Evolutionary conservation across 2,329 filamentous ascomycete species (phyloP), one percentile per base, ranked within the genome.

Genomic region (Ambrosiella cleistominuta): DNA sequence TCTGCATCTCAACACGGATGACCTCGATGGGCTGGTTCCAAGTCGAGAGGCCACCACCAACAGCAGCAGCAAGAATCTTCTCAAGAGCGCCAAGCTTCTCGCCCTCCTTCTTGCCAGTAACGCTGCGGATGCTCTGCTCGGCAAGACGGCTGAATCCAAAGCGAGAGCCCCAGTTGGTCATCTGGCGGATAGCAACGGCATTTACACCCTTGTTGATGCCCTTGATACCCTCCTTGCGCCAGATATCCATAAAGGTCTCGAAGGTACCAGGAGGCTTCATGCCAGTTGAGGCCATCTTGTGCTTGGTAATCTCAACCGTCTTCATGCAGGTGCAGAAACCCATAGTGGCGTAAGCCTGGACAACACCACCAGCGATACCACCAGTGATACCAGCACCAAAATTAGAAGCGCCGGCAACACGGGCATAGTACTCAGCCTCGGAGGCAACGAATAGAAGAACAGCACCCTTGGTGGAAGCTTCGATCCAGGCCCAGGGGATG

Each of bases 241-340:
- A 98, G 72, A 98, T 98, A 69, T 87, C 84, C 84, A 91, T 93
- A 73, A 98, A 98, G 61, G 93, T 97, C 65, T 82, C 80, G 71
- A 95, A 94, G 64, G 93, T 97, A 67, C 88, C 83, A n/a, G 82
- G 86, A 27, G 88, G 87, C 75, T 88, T 88, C 64, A 84, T 81
- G 65, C 93, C 93, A 49, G 82, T 64, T 39, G 88, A 84, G 12
- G 88, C 89, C 68, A 93, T 77, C 81, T 97, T 97, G 79, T 93
- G 86, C 76, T 96, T 94, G 69, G 93, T 98, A 74, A 98, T 98
- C 74, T 98, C 93, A 64, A 97, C 93, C 63, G 93, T 98, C 83
- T 98, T 98, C 93, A 98, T 98, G 81, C 93, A 98, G 62, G 93
- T 98, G 75, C 93, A 98, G 83, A 98, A 98, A 65, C 93, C 93